Evolutionary conservation across 257 asterid genomes (phyloP).

Genomic region (Anisodus tanguticus): DNA sequence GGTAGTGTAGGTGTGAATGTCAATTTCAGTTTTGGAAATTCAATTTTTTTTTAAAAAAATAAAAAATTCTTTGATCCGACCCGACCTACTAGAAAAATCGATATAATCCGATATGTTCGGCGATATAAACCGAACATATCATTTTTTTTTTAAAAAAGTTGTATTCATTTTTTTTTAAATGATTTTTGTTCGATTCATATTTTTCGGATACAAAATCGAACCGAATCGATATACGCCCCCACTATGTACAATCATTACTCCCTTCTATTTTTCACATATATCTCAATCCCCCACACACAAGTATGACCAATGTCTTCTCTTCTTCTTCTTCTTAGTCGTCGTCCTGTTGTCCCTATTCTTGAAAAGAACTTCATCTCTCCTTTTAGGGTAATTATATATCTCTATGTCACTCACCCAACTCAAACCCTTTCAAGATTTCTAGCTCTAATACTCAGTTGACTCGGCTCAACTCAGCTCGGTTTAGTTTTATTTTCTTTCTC

Average conservation of each 20-base stretch:
- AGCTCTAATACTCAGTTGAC: neutral
- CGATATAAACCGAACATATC: too few relatives aligned
- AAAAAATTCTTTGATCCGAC: too few relatives aligned
- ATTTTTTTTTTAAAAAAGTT: too few relatives aligned
- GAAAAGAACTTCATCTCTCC: neutral
- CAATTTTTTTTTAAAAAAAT: too few relatives aligned
- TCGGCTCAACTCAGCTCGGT: neutral
- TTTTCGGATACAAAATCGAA: too few relatives aligned
- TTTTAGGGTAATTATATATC: neutral
- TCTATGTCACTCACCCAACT: too few relatives aligned
- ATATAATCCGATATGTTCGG: too few relatives aligned
- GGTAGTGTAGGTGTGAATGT: too few relatives aligned
- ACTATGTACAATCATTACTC: conserved; percentile 24
- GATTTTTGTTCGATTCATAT: too few relatives aligned
- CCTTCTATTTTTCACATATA: conserved; percentile 2
- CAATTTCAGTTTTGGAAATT: too few relatives aligned
- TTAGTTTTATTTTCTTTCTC: neutral
- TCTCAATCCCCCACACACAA: neutral
- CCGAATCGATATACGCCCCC: neutral
- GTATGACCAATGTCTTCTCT: neutral
- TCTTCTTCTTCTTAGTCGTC: neutral
- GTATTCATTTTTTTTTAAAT: too few relatives aligned
- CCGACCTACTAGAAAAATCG: too few relatives aligned
- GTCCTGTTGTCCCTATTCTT: neutral
- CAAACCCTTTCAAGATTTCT: neutral